These are phyloP conservation scores for Zea luxurians DNA, from an alignment of 176 grass and related monocot genomes.

Conservation along the genomic window DNA sequence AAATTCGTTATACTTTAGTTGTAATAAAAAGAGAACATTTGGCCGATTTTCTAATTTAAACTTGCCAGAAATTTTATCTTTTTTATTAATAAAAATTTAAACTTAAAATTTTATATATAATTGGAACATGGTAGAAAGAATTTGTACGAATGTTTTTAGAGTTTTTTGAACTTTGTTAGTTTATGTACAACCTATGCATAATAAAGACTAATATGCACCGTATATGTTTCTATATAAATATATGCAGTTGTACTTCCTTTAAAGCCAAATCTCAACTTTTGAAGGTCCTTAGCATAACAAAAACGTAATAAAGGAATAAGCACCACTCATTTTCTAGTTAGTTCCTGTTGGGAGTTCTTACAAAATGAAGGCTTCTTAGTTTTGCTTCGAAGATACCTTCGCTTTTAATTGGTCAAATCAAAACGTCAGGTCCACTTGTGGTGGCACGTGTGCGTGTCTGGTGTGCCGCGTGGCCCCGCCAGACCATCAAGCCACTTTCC, in stretches of 20 bases:
- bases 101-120: no score
- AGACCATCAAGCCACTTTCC: slow-evolving; percentile 3
- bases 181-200: no score
- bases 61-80: no score
- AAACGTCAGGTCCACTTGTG: slow-evolving; percentile 1
- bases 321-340: slow-evolving; percentile 18
- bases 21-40: no score
- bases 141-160: no score
- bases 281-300: neutral
- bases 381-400: slow-evolving; percentile 33
- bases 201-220: no score
- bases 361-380: neutral
- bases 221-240: neutral
- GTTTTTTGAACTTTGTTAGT: no score
- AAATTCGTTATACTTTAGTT: no score
- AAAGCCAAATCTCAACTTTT: slow-evolving; percentile 17
- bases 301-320: neutral
- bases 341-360: neutral
- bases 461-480: neutral
- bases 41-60: no score
- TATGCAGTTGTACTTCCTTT: neutral
- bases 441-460: slow-evolving; percentile 51
- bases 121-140: no score
- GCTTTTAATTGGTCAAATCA: slow-evolving; percentile 42
- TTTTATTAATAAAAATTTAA: no score